A percentile compares a stretch with the other conserved stretches of the same genome.
Conservation (phyloP, 768 basidiomycete species). For the Inosperma sp. region DNA sequence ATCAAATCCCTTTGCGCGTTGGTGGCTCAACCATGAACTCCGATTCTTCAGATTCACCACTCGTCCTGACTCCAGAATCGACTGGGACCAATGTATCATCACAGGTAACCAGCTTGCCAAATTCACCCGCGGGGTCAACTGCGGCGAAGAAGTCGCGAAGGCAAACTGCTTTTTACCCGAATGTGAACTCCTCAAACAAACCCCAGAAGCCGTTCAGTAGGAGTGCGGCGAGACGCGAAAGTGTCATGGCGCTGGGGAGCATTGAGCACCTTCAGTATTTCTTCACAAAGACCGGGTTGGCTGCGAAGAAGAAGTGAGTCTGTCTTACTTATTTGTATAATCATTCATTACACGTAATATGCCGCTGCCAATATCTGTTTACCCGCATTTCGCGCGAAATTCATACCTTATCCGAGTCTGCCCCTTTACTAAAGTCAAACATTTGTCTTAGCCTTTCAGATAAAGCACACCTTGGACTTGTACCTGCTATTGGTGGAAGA, state of each 20-base stretch:
- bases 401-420: slow-evolving; percentile 2
- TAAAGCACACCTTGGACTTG: slow-evolving; percentile 57
- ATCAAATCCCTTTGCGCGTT: background rate
- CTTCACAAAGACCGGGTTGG: slow-evolving; percentile 84
- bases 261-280: slow-evolving; percentile 96
- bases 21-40: slow-evolving; percentile 30
- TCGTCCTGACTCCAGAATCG: slow-evolving; percentile 58
- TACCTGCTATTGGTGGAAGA: slow-evolving; percentile 70
- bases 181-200: slow-evolving; percentile 65
- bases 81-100: slow-evolving; percentile 37
- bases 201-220: slow-evolving; percentile 81
- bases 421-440: slow-evolving; percentile 2
- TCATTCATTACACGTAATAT: too few relatives aligned
- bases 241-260: slow-evolving; percentile 91
- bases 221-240: slow-evolving; percentile 89
- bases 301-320: slow-evolving; percentile 66
- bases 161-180: slow-evolving; percentile 75
- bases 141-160: slow-evolving; percentile 51
- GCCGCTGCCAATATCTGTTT: too few relatives aligned
- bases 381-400: background rate
- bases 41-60: slow-evolving; percentile 46
- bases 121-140: slow-evolving; percentile 15
- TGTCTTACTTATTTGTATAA: slow-evolving; percentile 4
- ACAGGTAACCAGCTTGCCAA: slow-evolving; percentile 24
- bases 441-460: slow-evolving; percentile 32